Evolutionary conservation across 179 eudicot genomes (phyloP), one percentile per base, ranked within the genome.

Genomic region (Carnegiea gigantea): DNA sequence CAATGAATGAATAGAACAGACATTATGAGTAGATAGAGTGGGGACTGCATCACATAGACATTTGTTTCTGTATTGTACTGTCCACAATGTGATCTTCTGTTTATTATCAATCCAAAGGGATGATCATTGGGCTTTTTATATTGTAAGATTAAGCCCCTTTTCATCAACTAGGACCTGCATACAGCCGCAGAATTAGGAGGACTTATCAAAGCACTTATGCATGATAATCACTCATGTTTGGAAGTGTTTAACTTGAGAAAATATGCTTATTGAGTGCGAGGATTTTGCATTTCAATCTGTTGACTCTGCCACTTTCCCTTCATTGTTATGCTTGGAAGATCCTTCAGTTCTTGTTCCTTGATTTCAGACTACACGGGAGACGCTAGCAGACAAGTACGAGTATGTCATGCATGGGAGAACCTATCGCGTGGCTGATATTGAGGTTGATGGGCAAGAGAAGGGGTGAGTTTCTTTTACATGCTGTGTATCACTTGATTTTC

Each of bases 371-470:
- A 48, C 81, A 49, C 84, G 93, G 80, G 90, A 89, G 84, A 89
- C 94, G 15, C 89, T 95, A 60, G 97, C 97, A 9, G 99, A 95
- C 89, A 87, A 87, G 75, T 95, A 87, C 59, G 99, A 95, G 72
- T 95, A 95, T 89, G 98, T 95, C 68, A 95, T 93, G 99, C 95
- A 93, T 81, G 98, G 98, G 67, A 93, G 89, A 85, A 78, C 93
- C 76, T 95, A 88, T 84, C 90, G 91, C 76, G 88, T 95, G 62
- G 84, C 95, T 46, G 92, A 91, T 82, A 86, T 88, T 75, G 87
- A 86, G 59, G 78, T 86, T 73, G 93, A 89, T 48, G 89, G 88
- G 26, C 87, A 89, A 77, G 88, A 84, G 59, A 91, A 90, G 87
- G 95, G 93, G 98, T 94, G 86, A 40, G 90, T 80, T 86, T 71